phyloP scores from a whole-genome alignment of 2,329 filamentous ascomycete species.

The Nigrograna mackinnonii region DNA sequence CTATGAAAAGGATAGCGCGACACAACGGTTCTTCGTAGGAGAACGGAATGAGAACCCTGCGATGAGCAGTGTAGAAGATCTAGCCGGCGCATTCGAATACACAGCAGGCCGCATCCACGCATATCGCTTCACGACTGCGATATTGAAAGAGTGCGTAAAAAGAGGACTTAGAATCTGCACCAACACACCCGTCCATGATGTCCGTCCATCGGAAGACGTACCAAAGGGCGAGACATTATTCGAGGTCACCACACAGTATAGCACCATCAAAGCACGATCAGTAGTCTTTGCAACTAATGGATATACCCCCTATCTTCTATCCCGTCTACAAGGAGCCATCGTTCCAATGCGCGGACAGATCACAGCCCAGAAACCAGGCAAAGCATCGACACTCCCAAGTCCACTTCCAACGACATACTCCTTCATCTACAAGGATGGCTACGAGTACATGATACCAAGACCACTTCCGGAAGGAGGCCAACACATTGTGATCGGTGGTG shows the following conservation, averaged over 20 bases:
- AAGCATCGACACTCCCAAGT: constrained; percentile 36
- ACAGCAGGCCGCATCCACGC: constrained; percentile 34
- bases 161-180: constrained; percentile 30
- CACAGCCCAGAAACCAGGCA: constrained; percentile 41
- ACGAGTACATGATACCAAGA: constrained; percentile 69
- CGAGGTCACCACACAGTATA: constrained; percentile 20
- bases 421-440: constrained; percentile 63
- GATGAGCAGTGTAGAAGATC: constrained; percentile 16
- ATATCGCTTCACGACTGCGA: constrained; percentile 31
- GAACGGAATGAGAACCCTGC: constrained; percentile 20
- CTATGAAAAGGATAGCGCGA: constrained; percentile 12
- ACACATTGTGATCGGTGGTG: constrained; percentile 67
- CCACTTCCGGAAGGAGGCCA: constrained; percentile 43
- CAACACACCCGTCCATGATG: constrained; percentile 27
- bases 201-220: background rate
- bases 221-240: background rate
- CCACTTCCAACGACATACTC: constrained; percentile 59
- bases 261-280: constrained; percentile 14
- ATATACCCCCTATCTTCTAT: constrained; percentile 34
- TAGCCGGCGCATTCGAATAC: constrained; percentile 35
- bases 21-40: constrained; percentile 20
- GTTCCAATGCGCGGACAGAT: constrained; percentile 47
- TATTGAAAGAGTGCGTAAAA: constrained; percentile 27
- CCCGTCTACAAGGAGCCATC: constrained; percentile 44
- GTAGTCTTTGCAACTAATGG: constrained; percentile 40